Conservation (phyloP, 768 basidiomycete genomes). For the Tulasnella sp. region DNA sequence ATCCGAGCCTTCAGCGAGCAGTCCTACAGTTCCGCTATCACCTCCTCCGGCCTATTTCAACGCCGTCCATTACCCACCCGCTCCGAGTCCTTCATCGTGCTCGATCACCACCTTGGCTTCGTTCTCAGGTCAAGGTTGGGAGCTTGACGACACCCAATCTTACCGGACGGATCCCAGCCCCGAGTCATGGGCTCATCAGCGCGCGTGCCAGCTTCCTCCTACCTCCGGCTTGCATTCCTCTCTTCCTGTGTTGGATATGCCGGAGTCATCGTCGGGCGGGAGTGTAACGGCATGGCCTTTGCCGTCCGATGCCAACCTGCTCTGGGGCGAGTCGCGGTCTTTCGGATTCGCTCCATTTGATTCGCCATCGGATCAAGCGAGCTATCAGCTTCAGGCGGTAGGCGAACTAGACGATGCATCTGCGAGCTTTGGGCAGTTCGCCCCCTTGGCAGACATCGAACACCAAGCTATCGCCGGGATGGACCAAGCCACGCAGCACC, state of each 20-base stretch:
- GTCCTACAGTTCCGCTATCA: neutral
- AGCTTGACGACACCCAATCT: neutral
- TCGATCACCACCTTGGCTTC: neutral
- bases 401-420: neutral
- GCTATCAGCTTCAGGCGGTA: neutral
- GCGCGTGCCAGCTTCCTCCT: neutral
- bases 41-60: neutral
- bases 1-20: neutral
- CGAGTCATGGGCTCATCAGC: neutral
- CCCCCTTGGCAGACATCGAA: neutral
- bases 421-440: neutral
- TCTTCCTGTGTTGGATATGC: neutral
- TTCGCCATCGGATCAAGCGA: neutral
- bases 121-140: slow-evolving; percentile 9
- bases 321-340: neutral
- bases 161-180: neutral
- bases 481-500: neutral
- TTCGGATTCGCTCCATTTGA: neutral
- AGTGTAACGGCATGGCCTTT: neutral
- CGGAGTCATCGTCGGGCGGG: neutral
- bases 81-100: neutral
- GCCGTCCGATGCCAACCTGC: neutral
- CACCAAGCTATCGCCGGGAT: neutral
- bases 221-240: neutral
- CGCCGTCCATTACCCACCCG: neutral